phyloP scores from a whole-genome alignment of 164 flowering plant species.

The Dillenia suffruticosa region DNA sequence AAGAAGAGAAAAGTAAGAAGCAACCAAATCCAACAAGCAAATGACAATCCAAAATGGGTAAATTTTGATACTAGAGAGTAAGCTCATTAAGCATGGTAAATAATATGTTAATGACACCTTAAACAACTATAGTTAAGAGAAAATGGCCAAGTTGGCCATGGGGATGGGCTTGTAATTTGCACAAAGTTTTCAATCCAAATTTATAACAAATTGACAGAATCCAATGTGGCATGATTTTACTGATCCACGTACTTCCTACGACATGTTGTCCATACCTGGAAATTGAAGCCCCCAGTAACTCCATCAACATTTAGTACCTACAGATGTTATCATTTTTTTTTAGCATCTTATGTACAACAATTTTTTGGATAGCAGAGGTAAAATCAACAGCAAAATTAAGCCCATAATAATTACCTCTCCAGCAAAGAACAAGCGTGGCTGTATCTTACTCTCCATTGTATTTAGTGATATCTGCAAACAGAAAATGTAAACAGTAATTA shows the following conservation, averaged over 20 bases:
- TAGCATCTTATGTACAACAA: neutral
- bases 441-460: slow-evolving; percentile 85
- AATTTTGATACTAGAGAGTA: neutral
- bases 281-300: slow-evolving; percentile 98
- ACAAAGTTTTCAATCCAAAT: neutral
- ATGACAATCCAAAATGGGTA: neutral
- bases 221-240: too few relatives aligned
- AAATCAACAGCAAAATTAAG: neutral
- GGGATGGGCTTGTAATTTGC: too few relatives aligned
- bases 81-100: too few relatives aligned
- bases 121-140: too few relatives aligned
- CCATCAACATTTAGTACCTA: slow-evolving; percentile 94
- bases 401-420: slow-evolving; percentile 66
- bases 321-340: slow-evolving; percentile 1
- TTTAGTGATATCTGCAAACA: slow-evolving; percentile 54
- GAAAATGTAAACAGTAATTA: slow-evolving; percentile 3
- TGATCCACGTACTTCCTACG: neutral
- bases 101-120: too few relatives aligned
- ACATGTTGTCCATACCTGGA: slow-evolving; percentile 58
- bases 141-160: too few relatives aligned
- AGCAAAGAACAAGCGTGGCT: slow-evolving; percentile 64
- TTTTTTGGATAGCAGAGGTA: neutral
- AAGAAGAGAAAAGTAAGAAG: neutral
- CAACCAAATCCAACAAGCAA: neutral
- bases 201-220: neutral